These are phyloP conservation scores for Hyaloscypha variabilis DNA, from an alignment of 495 filamentous ascomycete species.

Conservation along the genomic window DNA sequence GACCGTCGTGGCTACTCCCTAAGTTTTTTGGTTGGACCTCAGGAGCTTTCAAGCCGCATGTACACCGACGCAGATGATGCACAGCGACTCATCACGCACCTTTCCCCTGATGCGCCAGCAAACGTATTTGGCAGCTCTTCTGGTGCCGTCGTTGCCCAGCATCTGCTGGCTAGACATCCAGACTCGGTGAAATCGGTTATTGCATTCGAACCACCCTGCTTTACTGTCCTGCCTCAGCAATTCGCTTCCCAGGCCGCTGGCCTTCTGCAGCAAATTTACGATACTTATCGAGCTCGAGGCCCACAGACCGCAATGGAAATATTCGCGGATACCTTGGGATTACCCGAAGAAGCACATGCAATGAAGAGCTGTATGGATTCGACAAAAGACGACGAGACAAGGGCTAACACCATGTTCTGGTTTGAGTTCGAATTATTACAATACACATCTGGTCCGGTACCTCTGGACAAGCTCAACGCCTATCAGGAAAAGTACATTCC, in stretches of 20 bases:
- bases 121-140: constrained; percentile 6
- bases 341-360: not conserved
- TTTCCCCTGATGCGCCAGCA: constrained; percentile 3
- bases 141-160: constrained; percentile 7
- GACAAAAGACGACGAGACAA: not conserved
- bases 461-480: not conserved
- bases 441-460: constrained; percentile 7
- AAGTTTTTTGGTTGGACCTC: constrained; percentile 9
- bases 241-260: not conserved
- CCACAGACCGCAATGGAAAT: not conserved
- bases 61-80: constrained; percentile 24
- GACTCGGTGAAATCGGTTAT: not conserved
- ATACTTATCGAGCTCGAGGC: not conserved
- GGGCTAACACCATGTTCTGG: constrained; percentile 11
- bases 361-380: constrained; percentile 2
- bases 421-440: constrained; percentile 11
- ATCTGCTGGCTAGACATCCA: constrained; percentile 3
- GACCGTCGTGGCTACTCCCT: constrained; percentile 56
- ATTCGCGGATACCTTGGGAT: not conserved
- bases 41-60: constrained; percentile 25
- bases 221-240: constrained; percentile 10
- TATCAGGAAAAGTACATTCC: constrained; percentile 4
- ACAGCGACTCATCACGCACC: constrained; percentile 12
- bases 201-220: not conserved
- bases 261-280: not conserved